These are phyloP conservation scores for Colletotrichum gloeosporioides DNA, from an alignment of 2,329 filamentous ascomycete genomes.

Conservation along the genomic window DNA sequence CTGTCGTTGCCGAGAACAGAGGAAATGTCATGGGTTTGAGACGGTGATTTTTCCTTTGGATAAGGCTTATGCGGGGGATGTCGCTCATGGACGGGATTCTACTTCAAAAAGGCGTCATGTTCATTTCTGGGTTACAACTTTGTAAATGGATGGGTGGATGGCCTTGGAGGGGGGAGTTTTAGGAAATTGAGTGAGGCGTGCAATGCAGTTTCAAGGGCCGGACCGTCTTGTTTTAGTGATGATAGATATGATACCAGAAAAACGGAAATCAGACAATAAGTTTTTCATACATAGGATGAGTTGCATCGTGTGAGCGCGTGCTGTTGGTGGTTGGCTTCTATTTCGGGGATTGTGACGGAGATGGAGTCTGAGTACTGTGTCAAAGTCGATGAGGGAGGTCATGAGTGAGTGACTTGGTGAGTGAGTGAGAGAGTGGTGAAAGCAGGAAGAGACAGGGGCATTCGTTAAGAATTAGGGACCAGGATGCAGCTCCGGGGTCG, in stretches of 20 bases:
- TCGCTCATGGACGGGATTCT: not conserved
- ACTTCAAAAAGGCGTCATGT: not conserved
- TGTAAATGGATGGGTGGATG: not conserved
- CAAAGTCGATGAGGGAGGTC: not conserved
- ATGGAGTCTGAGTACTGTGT: not conserved
- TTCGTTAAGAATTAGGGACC: not conserved
- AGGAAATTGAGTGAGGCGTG: not conserved
- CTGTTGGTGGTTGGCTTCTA: not conserved
- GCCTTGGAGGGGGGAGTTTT: not conserved
- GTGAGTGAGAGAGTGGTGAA: not conserved
- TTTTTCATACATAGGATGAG: not conserved
- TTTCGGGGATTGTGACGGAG: not conserved
- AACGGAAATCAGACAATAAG: not conserved
- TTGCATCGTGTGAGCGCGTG: not conserved
- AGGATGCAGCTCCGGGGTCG: not conserved
- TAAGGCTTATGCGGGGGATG: not conserved
- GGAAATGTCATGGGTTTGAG: not conserved
- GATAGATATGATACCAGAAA: constrained; percentile 12
- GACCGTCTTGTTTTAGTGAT: not conserved
- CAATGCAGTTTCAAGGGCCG: not conserved
- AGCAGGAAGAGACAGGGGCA: not conserved
- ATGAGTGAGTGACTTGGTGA: not conserved
- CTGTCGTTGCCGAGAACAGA: not conserved
- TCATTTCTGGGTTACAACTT: not conserved
- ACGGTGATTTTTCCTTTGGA: not conserved